Evolutionary conservation across 495 filamentous ascomycete genomes (phyloP).

Genomic region (Neurospora sp.): DNA sequence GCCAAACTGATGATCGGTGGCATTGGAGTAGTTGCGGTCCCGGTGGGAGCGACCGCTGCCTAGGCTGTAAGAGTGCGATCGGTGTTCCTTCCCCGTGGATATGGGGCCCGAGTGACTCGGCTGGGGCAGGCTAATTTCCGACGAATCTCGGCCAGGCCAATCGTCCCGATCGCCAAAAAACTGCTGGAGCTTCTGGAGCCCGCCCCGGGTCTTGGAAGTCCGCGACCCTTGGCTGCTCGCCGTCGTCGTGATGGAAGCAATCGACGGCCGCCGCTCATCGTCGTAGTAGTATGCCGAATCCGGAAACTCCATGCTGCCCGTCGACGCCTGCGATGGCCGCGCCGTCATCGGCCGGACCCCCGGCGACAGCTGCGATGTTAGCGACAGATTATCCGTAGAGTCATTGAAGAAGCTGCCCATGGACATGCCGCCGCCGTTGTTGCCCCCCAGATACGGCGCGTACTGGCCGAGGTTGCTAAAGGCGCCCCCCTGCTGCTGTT

Average conservation of each 20-base stretch:
- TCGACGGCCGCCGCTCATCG: slow-evolving; percentile 76
- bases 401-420: slow-evolving; percentile 51
- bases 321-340: slow-evolving; percentile 33
- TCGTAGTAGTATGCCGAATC: slow-evolving; percentile 51
- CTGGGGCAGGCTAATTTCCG: slow-evolving; percentile 58
- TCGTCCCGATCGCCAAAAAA: slow-evolving; percentile 72
- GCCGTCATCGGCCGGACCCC: slow-evolving; percentile 53
- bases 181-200: slow-evolving; percentile 64
- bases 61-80: slow-evolving; percentile 47
- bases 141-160: slow-evolving; percentile 55
- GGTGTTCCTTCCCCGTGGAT: slow-evolving; percentile 37
- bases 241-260: slow-evolving; percentile 74
- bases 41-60: slow-evolving; percentile 40
- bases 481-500: slow-evolving; percentile 9
- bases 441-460: slow-evolving; percentile 38
- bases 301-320: slow-evolving; percentile 55
- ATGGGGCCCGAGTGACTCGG: slow-evolving; percentile 13
- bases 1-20: slow-evolving; percentile 32
- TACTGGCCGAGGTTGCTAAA: slow-evolving; percentile 27
- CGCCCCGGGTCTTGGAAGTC: slow-evolving; percentile 55
- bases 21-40: slow-evolving; percentile 69
- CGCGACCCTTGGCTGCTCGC: slow-evolving; percentile 87
- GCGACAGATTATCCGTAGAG: slow-evolving; percentile 51
- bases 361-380: slow-evolving; percentile 51
- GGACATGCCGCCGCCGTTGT: slow-evolving; percentile 22